Conservation (phyloP, 2,329 filamentous ascomycete genomes). For the Sclerotinia borealis region DNA sequence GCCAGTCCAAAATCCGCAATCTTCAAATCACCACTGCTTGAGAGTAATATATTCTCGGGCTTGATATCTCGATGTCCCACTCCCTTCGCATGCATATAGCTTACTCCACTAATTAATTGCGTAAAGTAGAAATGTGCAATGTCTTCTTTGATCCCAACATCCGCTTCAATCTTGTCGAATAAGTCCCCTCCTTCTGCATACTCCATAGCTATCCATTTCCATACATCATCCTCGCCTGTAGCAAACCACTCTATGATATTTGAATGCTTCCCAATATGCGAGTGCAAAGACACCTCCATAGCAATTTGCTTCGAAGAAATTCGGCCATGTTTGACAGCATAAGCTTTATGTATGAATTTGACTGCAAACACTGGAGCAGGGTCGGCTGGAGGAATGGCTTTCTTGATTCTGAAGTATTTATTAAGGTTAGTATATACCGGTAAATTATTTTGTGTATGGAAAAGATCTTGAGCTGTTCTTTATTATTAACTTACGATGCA, state of each 20-base stretch:
- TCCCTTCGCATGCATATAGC: slow-evolving; percentile 93
- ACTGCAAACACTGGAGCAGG: slow-evolving; percentile 82
- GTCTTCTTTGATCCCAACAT: slow-evolving; percentile 88
- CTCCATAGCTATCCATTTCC: slow-evolving; percentile 99
- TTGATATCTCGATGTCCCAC: slow-evolving; percentile 89
- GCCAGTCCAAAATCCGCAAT: slow-evolving; percentile 96
- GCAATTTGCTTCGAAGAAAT: slow-evolving; percentile 83
- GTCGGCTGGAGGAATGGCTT: slow-evolving; percentile 69
- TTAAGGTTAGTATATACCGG: slow-evolving; percentile 17
- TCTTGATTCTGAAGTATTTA: slow-evolving; percentile 53
- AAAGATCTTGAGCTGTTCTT: not conserved
- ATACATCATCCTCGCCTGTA: slow-evolving; percentile 75
- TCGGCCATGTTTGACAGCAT: slow-evolving; percentile 82
- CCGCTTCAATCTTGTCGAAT: slow-evolving; percentile 98
- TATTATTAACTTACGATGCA: slow-evolving; percentile 64
- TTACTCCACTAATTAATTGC: slow-evolving; percentile 83
- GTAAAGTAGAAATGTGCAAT: slow-evolving; percentile 96
- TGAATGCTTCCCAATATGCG: slow-evolving; percentile 78
- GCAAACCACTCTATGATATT: slow-evolving; percentile 94
- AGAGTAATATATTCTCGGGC: slow-evolving; percentile 92
- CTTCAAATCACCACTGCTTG: slow-evolving; percentile 78
- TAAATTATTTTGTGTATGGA: not conserved
- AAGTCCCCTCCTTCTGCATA: slow-evolving; percentile 90
- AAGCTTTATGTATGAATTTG: slow-evolving; percentile 97
- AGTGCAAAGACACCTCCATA: slow-evolving; percentile 88